Conservation (phyloP, 768 basidiomycete species). For the Filobasidium wieringae region DNA sequence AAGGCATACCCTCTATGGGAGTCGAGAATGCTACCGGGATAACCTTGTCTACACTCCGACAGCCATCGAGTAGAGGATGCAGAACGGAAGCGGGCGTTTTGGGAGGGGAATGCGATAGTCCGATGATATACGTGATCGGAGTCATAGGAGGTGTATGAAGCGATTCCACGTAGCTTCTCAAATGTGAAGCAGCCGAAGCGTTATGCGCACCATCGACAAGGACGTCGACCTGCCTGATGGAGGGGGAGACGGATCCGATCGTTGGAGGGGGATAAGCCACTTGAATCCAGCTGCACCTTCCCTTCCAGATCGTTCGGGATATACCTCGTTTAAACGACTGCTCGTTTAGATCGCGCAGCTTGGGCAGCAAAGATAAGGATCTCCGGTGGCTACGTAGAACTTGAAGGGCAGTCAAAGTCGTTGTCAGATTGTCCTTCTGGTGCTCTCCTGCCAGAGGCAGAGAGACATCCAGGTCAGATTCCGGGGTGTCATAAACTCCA, state of each 20-base stretch:
- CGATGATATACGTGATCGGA: conserved; percentile 58
- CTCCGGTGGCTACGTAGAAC: conserved; percentile 45
- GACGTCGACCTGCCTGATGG: conserved; percentile 38
- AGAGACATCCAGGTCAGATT: background rate
- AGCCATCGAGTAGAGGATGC: conserved; percentile 44
- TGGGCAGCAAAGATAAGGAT: conserved; percentile 23
- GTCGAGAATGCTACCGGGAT: conserved; percentile 27
- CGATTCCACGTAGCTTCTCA: conserved; percentile 54
- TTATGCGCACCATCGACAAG: conserved; percentile 95
- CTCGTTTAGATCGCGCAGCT: conserved; percentile 42
- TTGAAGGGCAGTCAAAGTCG: conserved; percentile 55
- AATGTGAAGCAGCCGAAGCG: conserved; percentile 56
- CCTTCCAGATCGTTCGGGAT: conserved; percentile 57
- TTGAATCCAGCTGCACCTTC: conserved; percentile 57
- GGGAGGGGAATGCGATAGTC: conserved; percentile 73
- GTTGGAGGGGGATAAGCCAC: background rate
- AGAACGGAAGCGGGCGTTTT: conserved; percentile 67
- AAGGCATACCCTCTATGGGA: conserved; percentile 83
- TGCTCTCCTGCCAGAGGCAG: conserved; percentile 69
- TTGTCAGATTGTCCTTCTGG: conserved; percentile 71
- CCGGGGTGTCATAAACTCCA: background rate
- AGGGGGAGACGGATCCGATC: background rate
- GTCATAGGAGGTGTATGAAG: conserved; percentile 35
- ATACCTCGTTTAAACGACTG: conserved; percentile 52
- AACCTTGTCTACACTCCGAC: conserved; percentile 43